phyloP scores from a whole-genome alignment of 2,329 filamentous ascomycete species.

The Dothideomycetidae sp. region DNA sequence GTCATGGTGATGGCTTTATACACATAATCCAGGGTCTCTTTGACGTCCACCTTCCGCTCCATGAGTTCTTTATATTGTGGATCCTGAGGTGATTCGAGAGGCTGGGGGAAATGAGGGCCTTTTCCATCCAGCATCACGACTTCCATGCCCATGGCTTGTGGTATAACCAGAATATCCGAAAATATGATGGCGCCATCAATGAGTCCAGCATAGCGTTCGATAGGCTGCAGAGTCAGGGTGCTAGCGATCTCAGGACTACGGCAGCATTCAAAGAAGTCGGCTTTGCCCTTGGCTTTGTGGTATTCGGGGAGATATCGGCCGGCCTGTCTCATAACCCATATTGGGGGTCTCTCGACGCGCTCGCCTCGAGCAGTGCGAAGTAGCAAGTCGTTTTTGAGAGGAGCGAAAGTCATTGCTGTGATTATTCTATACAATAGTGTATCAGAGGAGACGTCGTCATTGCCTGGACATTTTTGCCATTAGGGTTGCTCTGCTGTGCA shows the following conservation, averaged over 20 bases:
- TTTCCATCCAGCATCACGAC: constrained; percentile 98
- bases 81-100: constrained; percentile 65
- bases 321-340: constrained; percentile 99
- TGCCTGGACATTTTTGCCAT: too few species aligned
- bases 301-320: constrained; percentile 97
- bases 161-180: constrained; percentile 94
- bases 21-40: constrained; percentile 76
- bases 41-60: constrained; percentile 66
- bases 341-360: constrained; percentile 79
- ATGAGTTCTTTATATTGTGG: constrained; percentile 70
- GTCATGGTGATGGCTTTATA: constrained; percentile 92
- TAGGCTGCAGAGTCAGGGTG: constrained; percentile 82
- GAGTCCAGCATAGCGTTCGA: constrained; percentile 79
- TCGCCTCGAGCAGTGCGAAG: constrained; percentile 81
- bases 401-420: constrained; percentile 53
- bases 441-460: too few species aligned
- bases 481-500: too few species aligned
- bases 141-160: constrained; percentile 95
- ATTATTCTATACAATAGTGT: too few species aligned
- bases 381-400: constrained; percentile 84
- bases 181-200: constrained; percentile 98
- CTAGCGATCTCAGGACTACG: constrained; percentile 85
- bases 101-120: constrained; percentile 83
- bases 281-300: constrained; percentile 77
- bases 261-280: constrained; percentile 97